phyloP scores from a whole-genome alignment of 202 grass and related monocot genomes.

The Alloteropsis angusta region DNA sequence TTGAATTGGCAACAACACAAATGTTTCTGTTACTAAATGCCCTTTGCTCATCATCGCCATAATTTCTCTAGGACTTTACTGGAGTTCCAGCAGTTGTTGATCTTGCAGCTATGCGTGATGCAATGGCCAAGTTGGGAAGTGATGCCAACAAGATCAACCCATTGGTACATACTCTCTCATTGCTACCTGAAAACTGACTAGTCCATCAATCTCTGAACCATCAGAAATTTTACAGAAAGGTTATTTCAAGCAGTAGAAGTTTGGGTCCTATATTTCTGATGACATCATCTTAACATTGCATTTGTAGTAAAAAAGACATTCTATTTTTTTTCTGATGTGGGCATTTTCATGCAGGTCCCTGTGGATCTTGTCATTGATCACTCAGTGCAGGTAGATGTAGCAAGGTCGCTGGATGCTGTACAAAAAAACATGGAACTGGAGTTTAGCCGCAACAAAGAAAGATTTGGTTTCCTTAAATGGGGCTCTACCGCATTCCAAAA shows the following conservation, averaged over 20 bases:
- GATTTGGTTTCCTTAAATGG: slow-evolving; percentile 97
- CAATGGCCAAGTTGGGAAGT: slow-evolving; percentile 82
- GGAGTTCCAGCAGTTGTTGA: slow-evolving; percentile 95
- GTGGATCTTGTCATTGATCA: slow-evolving; percentile 99
- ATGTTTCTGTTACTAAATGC: background rate
- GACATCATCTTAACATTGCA: background rate
- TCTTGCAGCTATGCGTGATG: slow-evolving; percentile 97
- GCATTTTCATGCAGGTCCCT: slow-evolving; percentile 56
- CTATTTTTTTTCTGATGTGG: background rate
- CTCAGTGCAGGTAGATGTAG: slow-evolving; percentile 96
- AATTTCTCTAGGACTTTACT: slow-evolving; percentile 71
- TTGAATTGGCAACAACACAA: slow-evolving; percentile 10
- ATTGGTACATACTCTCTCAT: slow-evolving; percentile 42
- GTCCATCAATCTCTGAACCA: background rate
- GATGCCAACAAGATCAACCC: slow-evolving; percentile 95
- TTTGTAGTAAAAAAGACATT: no score
- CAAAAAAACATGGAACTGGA: slow-evolving; percentile 87
- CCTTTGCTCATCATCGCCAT: slow-evolving; percentile 14
- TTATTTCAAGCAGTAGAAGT: background rate
- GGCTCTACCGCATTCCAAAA: slow-evolving; percentile 87
- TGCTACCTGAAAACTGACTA: background rate
- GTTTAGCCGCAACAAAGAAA: slow-evolving; percentile 85
- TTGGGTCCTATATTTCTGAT: background rate
- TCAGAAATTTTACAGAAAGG: background rate
- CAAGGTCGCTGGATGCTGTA: slow-evolving; percentile 72